Percentiles rank a stretch among this genome's conserved stretches.
Evolutionary conservation across 208 protist genomes (phyloP).

Genomic region (Leishmania aethiopica): DNA sequence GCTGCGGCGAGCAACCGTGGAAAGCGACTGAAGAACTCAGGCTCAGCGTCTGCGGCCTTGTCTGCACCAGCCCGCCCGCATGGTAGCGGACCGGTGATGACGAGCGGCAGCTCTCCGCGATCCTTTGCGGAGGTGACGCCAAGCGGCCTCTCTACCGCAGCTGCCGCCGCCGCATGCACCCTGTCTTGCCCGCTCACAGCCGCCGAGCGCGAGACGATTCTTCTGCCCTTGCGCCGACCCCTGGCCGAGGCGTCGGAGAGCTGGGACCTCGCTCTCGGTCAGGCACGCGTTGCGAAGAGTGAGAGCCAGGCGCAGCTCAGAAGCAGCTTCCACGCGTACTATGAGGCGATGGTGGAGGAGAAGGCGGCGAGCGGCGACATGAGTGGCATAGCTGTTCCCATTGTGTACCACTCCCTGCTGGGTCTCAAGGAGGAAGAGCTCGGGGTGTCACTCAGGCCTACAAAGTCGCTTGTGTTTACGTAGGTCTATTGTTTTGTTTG

Average conservation of each 20-base stretch:
- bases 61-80: not conserved
- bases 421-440: conserved; percentile 21
- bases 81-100: not conserved
- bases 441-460: conserved; percentile 1
- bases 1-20: not conserved
- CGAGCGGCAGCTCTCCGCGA: not conserved
- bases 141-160: not conserved
- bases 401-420: conserved; percentile 22
- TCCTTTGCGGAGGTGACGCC: not conserved
- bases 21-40: conserved; percentile 9
- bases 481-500: not conserved
- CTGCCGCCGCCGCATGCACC: conserved; percentile 4
- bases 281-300: conserved; percentile 3
- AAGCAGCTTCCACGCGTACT: conserved; percentile 18
- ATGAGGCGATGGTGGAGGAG: conserved; percentile 16
- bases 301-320: conserved; percentile 12
- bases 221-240: conserved; percentile 14
- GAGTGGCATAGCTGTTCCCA: not conserved
- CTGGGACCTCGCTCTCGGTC: conserved; percentile 3
- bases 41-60: not conserved
- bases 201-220: conserved; percentile 22
- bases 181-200: conserved; percentile 22
- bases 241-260: conserved; percentile 16
- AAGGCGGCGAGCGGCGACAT: conserved; percentile 7
- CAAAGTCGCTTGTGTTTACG: conserved; percentile 7